Evolutionary conservation across 371 early-diverging fungal genomes (phyloP), one percentile per base, ranked within the genome.

Genomic region (Saksenaea oblongispora): DNA sequence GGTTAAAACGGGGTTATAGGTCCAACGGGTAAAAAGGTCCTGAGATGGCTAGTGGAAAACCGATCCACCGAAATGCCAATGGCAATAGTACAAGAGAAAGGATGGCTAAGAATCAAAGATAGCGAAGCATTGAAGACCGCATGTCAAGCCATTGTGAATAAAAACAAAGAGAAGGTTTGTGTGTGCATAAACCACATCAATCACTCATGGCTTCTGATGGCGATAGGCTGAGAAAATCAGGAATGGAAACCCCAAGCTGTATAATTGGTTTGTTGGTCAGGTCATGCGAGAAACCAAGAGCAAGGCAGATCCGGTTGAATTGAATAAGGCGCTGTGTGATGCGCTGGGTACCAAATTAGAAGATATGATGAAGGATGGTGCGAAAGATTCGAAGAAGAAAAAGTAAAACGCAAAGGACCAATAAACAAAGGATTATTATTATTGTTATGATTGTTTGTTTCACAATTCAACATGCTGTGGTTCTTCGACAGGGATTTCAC

Each of bases 261-360:
- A 87, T 26, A 82, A 84, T 53, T 92, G 90, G 81, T 87, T 94
- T 69, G 79, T 91, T 31, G 92, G 92, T 10, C 85, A 89, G 67
- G 80, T 86, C 0, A 91, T 92, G 90, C 76, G 82, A 36, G 77
- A 78, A 63, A 89, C 92, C 9, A 86, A 83, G 66, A 92, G 93
- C 13, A 80, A 84, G 74, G 90, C 91, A 1, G 87, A 91, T 59
- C 91, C 94, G 1, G 74, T 77, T 9, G 64, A 81, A 13, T 70
- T 90, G 1, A 87, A 87, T 61, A 75, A 72, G 35, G 69, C 84
- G 5, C 58, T 91, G n/a, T 78, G 78, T 58, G 74, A 76, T 5
- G 66, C 77, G 8, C 66, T 84, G 34, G 80, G 79, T 10, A 71
- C 69, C 34, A 73, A 68, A 31, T 62, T 66, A 35, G 75, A 76